Evolutionary conservation across 2,329 filamentous ascomycete species (phyloP), one percentile per base, ranked within the genome.

Genomic region (Fusarium brevicatenulatum): DNA sequence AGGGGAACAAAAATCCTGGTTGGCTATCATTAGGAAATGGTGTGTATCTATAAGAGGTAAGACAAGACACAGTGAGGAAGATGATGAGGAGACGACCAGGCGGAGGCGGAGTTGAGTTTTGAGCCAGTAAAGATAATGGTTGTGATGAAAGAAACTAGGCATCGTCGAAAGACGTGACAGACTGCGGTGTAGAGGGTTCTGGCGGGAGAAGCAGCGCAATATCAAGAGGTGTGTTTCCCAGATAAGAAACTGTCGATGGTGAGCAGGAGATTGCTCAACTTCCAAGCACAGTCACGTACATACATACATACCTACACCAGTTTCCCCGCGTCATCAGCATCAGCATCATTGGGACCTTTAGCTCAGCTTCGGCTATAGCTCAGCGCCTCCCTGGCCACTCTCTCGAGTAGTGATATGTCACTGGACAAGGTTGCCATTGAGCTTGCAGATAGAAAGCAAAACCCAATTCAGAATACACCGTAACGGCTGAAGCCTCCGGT

Each of bases 41-140:
- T 34, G 71, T 73, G 70, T 64, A 47, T 71, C 36, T 44, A 71
- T 57, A 37, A 52, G 66, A 53, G 42, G 70, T 73, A 50, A 68
- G 70, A 73, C 70, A 49, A 73, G 70, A 73, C 66, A 72, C 39
- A 63, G 58, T 60, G 57, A 68, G 40, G 39, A 61, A 57, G 67
- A 67, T 23, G 57, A 71, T 37, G 40, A 23, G 36, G 58, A 47
- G 43, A 52, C n/a, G 37, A 30, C 23, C 21, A 54, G 30, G 61
- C 30, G 36, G 63, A 67, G 55, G 66, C 57, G 53, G 56, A 73
- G 66, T 55, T 21, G 40, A 70, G 42, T 39, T 67, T 37, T 61
- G 47, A 56, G 37, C 13, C 13, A 46, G 30, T 23, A 34, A 56
- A 58, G 56, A 52, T 34, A 55, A 42, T 40, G 68, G 55, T 70